Percentiles rank a stretch among this genome's conserved stretches.
phyloP scores from a whole-genome alignment of 345 rosid genomes.

The Eucalyptus regnans region DNA sequence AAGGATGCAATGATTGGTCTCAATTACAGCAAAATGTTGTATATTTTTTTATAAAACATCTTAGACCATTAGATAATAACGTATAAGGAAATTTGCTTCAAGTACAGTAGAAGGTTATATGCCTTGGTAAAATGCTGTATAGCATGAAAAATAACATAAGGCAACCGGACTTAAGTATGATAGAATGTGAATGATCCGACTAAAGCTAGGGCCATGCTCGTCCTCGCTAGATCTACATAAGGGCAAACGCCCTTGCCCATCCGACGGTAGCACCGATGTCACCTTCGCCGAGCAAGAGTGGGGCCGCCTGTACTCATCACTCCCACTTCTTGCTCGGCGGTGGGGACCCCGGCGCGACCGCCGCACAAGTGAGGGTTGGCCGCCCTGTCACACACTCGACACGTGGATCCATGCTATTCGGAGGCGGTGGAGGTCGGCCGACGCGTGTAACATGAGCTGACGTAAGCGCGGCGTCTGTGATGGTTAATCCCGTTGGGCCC shows the following conservation, averaged over 20 bases:
- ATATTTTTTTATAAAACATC: not conserved
- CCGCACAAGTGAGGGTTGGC: not conserved
- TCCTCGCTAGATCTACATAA: not conserved
- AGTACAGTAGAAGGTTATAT: not conserved
- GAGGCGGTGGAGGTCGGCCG: not conserved
- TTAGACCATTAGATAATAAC: too few species aligned
- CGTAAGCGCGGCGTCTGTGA: not conserved
- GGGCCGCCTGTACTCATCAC: not conserved
- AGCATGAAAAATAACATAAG: not conserved
- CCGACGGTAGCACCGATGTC: not conserved
- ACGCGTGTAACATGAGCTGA: not conserved
- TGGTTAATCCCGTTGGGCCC: not conserved
- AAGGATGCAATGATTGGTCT: not conserved
- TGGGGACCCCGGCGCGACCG: accelerated
- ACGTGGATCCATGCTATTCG: not conserved
- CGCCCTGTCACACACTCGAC: accelerated
- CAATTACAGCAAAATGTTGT: not conserved
- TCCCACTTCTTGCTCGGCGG: not conserved
- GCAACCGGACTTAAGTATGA: not conserved
- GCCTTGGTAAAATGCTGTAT: too few species aligned
- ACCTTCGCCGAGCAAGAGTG: not conserved
- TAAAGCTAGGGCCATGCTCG: not conserved
- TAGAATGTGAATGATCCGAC: not conserved
- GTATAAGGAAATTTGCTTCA: not conserved
- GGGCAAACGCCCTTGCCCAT: not conserved